Conservation (phyloP, 345 rosid genomes). For the Syzygium aqueum region DNA sequence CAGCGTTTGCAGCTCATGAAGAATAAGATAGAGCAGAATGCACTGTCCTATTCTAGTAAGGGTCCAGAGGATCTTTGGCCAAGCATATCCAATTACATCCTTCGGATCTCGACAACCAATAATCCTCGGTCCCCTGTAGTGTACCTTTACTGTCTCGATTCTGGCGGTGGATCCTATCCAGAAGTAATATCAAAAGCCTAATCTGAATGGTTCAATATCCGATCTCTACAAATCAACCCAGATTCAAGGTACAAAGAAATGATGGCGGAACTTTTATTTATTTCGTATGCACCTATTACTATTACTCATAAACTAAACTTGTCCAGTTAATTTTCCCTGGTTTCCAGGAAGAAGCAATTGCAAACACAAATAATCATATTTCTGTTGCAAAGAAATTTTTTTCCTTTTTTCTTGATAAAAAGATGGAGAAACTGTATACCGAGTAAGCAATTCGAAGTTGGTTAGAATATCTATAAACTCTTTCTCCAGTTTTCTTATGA, state of each 20-base stretch:
- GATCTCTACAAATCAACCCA: conserved; percentile 50
- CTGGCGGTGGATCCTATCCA: conserved; percentile 84
- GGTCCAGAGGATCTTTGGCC: conserved; percentile 80
- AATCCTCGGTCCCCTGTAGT: conserved; percentile 24
- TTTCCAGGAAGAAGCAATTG: background rate
- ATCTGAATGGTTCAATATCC: conserved; percentile 54
- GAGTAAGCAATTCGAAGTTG: background rate
- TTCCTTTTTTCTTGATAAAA: background rate
- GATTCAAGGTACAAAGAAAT: conserved; percentile 36
- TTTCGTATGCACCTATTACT: background rate
- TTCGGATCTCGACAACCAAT: conserved; percentile 29
- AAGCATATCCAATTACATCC: conserved; percentile 66
- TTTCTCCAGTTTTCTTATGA: background rate
- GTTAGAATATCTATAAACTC: background rate
- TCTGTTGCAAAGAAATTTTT: background rate
- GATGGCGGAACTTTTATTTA: background rate
- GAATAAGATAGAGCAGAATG: conserved; percentile 34
- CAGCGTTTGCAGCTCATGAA: conserved; percentile 43
- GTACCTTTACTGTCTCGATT: conserved; percentile 75
- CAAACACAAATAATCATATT: background rate
- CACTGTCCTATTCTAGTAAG: conserved; percentile 29
- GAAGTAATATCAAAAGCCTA: conserved; percentile 66
- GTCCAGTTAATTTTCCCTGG: background rate
- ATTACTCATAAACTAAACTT: background rate
- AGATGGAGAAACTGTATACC: background rate